phyloP scores from a whole-genome alignment of 2,329 filamentous ascomycete genomes.

The Cladosporium sphaerospermum region DNA sequence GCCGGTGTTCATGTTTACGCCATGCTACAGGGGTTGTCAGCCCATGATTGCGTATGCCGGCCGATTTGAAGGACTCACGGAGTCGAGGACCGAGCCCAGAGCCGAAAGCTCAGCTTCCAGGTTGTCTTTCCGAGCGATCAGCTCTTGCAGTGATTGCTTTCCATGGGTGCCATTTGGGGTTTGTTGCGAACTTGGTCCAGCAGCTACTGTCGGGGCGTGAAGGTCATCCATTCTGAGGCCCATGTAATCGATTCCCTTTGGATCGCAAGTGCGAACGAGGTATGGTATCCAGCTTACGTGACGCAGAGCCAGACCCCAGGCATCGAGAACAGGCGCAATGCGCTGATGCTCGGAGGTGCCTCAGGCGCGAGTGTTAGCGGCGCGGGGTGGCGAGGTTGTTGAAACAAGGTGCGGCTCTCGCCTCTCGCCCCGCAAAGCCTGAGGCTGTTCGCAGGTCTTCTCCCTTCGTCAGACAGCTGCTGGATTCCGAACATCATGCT shows the following conservation, averaged over 20 bases:
- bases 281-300: too few species aligned
- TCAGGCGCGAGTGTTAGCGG: too few species aligned
- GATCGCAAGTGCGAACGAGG: neutral
- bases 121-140: slow-evolving; percentile 76
- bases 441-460: too few species aligned
- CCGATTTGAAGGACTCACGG: slow-evolving; percentile 49
- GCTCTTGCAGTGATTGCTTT: slow-evolving; percentile 63
- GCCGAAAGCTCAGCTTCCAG: slow-evolving; percentile 83
- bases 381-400: too few species aligned
- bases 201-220: slow-evolving; percentile 65
- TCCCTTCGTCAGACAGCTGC: neutral
- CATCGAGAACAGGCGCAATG: too few species aligned
- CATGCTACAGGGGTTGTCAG: slow-evolving; percentile 55
- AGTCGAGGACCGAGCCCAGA: slow-evolving; percentile 78
- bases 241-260: slow-evolving; percentile 31
- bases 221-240: slow-evolving; percentile 59
- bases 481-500: neutral
- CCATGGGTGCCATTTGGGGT: slow-evolving; percentile 45
- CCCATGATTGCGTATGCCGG: neutral
- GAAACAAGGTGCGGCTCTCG: neutral
- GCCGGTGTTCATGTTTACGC: slow-evolving; percentile 84
- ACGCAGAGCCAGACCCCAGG: too few species aligned
- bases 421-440: neutral
- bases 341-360: too few species aligned
- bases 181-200: slow-evolving; percentile 60